Evolutionary conservation across 768 basidiomycete species (phyloP).

Genomic region (Lactarius hatsudake): DNA sequence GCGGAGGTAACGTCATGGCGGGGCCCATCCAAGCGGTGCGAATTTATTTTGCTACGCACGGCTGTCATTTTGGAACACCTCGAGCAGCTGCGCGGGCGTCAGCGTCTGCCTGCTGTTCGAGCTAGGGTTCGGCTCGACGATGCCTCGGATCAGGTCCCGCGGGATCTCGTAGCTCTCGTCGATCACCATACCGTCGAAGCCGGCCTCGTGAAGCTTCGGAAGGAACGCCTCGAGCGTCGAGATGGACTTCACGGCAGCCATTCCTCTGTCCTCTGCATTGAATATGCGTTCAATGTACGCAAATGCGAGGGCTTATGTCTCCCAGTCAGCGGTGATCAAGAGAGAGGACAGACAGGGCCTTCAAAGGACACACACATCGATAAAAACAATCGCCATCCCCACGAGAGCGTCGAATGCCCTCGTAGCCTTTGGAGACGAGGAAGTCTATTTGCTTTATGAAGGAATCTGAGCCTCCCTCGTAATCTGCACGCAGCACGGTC

Average conservation of each 20-base stretch:
- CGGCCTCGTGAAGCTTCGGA: constrained; percentile 50
- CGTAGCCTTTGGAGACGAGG: constrained; percentile 61
- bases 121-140: constrained; percentile 36
- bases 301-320: constrained; percentile 66
- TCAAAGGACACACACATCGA: constrained; percentile 53
- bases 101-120: constrained; percentile 33
- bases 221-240: constrained; percentile 51
- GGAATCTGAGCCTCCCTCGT: constrained; percentile 52
- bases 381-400: constrained; percentile 92
- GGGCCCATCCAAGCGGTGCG: not conserved
- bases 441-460: constrained; percentile 78
- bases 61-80: constrained; percentile 47
- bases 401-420: constrained; percentile 63
- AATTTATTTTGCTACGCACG: constrained; percentile 41
- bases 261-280: constrained; percentile 41
- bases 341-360: not conserved
- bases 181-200: constrained; percentile 65
- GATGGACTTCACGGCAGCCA: constrained; percentile 38
- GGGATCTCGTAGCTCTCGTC: constrained; percentile 77
- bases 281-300: constrained; percentile 76
- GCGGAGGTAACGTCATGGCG: not conserved
- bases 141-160: constrained; percentile 45
- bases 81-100: constrained; percentile 41
- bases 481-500: constrained; percentile 58
- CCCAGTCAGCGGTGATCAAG: constrained; percentile 24